phyloP scores from a whole-genome alignment of 2,329 filamentous ascomycete species.

The Colletotrichum incanum region DNA sequence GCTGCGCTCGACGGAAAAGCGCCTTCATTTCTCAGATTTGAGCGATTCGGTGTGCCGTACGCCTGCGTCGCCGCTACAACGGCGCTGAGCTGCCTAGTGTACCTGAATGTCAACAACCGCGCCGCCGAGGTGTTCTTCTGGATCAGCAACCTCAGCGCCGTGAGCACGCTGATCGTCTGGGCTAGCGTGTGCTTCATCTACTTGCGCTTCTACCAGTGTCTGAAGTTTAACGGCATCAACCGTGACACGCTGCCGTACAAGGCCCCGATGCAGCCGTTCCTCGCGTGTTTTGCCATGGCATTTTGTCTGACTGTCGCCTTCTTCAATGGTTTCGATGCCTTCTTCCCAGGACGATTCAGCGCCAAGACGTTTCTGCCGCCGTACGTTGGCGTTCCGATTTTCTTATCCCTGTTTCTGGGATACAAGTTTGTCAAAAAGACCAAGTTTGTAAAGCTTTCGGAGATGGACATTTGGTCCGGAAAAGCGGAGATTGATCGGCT shows the following conservation, averaged over 20 bases:
- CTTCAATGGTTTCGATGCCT: constrained; percentile 81
- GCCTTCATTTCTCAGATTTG: constrained; percentile 70
- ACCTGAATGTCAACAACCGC: constrained; percentile 71
- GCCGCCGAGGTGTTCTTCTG: constrained; percentile 62
- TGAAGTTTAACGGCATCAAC: constrained; percentile 75
- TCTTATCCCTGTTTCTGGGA: constrained; percentile 73
- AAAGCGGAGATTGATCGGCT: constrained; percentile 57
- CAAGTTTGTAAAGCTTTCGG: constrained; percentile 57
- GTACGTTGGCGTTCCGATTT: constrained; percentile 80
- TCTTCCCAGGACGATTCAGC: constrained; percentile 69
- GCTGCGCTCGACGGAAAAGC: constrained; percentile 73
- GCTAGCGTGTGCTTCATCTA: constrained; percentile 78
- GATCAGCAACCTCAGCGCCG: constrained; percentile 73
- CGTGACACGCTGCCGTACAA: constrained; percentile 77
- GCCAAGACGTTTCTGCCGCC: constrained; percentile 73
- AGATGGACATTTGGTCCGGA: constrained; percentile 60
- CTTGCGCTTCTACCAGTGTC: constrained; percentile 78
- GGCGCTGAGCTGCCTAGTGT: constrained; percentile 74
- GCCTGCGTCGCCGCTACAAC: constrained; percentile 59
- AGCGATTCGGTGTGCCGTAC: constrained; percentile 51
- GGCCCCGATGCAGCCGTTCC: constrained; percentile 77
- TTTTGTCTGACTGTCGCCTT: constrained; percentile 77
- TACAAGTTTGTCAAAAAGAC: constrained; percentile 79
- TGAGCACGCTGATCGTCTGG: constrained; percentile 80
- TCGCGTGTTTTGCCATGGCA: constrained; percentile 74